A percentile compares a stretch with the other conserved stretches of the same genome.
These are phyloP conservation scores for Persicaria maculosa DNA, from an alignment of 148 eudicot species.

Conservation along the genomic window DNA sequence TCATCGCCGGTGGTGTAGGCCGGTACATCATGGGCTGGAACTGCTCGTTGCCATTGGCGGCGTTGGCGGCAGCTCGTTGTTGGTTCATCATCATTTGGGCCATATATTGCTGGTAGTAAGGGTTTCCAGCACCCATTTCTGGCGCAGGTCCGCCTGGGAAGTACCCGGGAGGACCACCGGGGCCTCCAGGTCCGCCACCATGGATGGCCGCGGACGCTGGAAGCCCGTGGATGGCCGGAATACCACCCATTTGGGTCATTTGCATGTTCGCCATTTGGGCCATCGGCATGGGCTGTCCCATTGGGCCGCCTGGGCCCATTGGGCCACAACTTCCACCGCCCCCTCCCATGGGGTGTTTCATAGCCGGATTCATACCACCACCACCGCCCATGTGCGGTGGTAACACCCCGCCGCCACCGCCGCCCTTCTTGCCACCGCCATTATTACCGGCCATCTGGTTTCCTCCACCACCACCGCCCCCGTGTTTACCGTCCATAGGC, in stretches of 20 bases:
- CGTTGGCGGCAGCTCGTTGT: neutral
- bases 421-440: neutral
- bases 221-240: slow-evolving; percentile 9
- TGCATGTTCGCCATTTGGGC: slow-evolving; percentile 16
- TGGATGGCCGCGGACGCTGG: slow-evolving; percentile 7
- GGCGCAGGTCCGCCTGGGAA: neutral
- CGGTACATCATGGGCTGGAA: slow-evolving; percentile 7
- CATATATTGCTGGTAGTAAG: slow-evolving; percentile 13
- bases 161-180: neutral
- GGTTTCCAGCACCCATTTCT: slow-evolving; percentile 6
- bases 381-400: neutral
- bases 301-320: slow-evolving; percentile 1
- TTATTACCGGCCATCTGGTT: neutral
- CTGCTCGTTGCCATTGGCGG: neutral
- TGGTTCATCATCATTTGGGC: slow-evolving; percentile 15
- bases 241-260: slow-evolving; percentile 14
- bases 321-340: neutral
- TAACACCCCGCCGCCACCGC: neutral
- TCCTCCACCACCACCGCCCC: slow-evolving; percentile 1
- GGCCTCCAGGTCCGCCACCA: neutral
- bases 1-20: neutral
- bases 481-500: slow-evolving; percentile 7
- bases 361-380: slow-evolving; percentile 3
- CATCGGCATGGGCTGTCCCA: slow-evolving; percentile 13
- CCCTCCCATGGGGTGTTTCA: slow-evolving; percentile 2